A percentile compares a stretch with the other conserved stretches of the same genome.
Evolutionary conservation across 2,329 filamentous ascomycete species (phyloP).

Genomic region (Didymella pinodella): DNA sequence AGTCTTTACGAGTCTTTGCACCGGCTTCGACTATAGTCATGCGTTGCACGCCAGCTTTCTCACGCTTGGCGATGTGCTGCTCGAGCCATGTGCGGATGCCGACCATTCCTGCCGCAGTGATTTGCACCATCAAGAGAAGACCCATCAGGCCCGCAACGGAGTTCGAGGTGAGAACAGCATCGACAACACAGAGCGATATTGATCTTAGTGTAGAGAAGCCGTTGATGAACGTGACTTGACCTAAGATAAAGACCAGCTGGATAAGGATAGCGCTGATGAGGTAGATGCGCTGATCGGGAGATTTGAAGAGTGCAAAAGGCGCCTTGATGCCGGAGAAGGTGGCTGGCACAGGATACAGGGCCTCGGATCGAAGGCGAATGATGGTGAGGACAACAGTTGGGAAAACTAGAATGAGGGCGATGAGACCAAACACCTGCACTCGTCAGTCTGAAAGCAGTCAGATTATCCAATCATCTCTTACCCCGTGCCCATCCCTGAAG

Average conservation of each 20-base stretch:
- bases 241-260: slow-evolving; percentile 30
- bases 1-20: slow-evolving; percentile 16
- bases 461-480: slow-evolving; percentile 14
- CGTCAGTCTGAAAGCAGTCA: neutral
- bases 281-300: slow-evolving; percentile 32
- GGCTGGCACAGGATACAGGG: slow-evolving; percentile 30
- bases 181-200: slow-evolving; percentile 39
- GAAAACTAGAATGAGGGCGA: slow-evolving; percentile 30
- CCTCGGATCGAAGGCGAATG: slow-evolving; percentile 32
- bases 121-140: slow-evolving; percentile 32
- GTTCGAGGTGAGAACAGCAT: slow-evolving; percentile 35
- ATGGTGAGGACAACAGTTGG: slow-evolving; percentile 29
- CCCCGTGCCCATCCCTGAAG: slow-evolving; percentile 36
- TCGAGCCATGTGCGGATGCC: slow-evolving; percentile 38
- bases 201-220: slow-evolving; percentile 35
- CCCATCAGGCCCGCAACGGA: slow-evolving; percentile 26
- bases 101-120: slow-evolving; percentile 32
- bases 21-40: slow-evolving; percentile 9
- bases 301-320: slow-evolving; percentile 32
- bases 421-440: slow-evolving; percentile 35
- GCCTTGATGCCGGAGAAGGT: slow-evolving; percentile 33
- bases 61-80: slow-evolving; percentile 34
- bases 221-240: slow-evolving; percentile 32
- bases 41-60: slow-evolving; percentile 7
- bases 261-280: slow-evolving; percentile 31